These are phyloP conservation scores for Purshia tridentata DNA, from an alignment of 306 rosid species.

Conservation along the genomic window DNA sequence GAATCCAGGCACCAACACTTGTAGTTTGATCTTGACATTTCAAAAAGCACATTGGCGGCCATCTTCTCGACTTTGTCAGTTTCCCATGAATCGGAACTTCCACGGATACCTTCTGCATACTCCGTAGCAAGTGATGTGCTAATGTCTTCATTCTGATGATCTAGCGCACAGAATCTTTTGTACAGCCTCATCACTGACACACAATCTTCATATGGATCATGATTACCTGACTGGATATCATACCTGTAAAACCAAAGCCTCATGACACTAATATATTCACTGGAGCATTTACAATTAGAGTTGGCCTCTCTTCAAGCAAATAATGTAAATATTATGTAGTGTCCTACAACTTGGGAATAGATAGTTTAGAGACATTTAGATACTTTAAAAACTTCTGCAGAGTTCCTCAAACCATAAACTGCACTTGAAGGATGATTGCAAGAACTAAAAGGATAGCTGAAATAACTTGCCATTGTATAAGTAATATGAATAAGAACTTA, in stretches of 20 bases:
- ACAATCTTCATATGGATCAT: slow-evolving; percentile 72
- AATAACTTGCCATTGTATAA: background rate
- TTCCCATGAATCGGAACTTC: slow-evolving; percentile 32
- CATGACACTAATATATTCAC: slow-evolving; percentile 16
- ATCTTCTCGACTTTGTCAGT: slow-evolving; percentile 51
- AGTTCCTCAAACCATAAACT: background rate
- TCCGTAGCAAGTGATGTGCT: slow-evolving; percentile 18
- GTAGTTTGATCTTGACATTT: slow-evolving; percentile 54
- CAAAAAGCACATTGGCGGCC: slow-evolving; percentile 63
- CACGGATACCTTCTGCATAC: background rate
- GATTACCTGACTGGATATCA: slow-evolving; percentile 57
- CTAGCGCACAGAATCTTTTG: slow-evolving; percentile 58
- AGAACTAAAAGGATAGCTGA: background rate
- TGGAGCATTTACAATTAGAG: background rate
- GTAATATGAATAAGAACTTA: background rate
- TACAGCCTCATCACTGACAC: slow-evolving; percentile 75
- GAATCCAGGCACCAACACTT: slow-evolving; percentile 85
- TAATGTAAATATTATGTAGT: background rate
- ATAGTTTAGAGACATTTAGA: background rate
- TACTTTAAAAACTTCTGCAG: background rate
- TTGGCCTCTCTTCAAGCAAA: slow-evolving; percentile 19
- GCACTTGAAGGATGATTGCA: background rate
- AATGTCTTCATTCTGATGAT: slow-evolving; percentile 39
- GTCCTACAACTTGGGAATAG: background rate
- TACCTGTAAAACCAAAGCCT: slow-evolving; percentile 55